phyloP scores from a whole-genome alignment of 345 rosid species.

The Pistacia integerrima region DNA sequence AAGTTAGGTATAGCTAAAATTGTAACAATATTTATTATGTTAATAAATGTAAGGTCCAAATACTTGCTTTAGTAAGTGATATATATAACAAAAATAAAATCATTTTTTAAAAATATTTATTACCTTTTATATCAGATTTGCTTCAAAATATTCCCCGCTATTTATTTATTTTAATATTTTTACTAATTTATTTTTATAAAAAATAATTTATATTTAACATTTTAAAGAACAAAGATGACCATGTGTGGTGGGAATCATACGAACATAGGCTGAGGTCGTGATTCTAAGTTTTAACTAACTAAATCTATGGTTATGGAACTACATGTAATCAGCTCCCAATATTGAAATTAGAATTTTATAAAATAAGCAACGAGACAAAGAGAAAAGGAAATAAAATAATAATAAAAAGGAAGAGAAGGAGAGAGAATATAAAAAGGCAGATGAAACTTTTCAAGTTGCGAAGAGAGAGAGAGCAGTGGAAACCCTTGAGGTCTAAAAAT shows the following conservation, averaged over 20 bases:
- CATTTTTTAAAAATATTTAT: too few species aligned
- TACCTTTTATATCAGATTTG: too few species aligned
- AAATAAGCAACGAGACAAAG: not conserved
- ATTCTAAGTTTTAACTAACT: not conserved
- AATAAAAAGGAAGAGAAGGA: not conserved
- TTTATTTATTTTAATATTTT: too few species aligned
- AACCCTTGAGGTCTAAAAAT: constrained; percentile 16
- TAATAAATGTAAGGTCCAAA: too few species aligned
- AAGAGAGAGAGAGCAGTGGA: not conserved
- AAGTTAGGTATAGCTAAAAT: too few species aligned
- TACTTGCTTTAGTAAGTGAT: too few species aligned
- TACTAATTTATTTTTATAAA: too few species aligned
- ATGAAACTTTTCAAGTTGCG: not conserved
- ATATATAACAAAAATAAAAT: too few species aligned
- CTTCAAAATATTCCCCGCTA: too few species aligned
- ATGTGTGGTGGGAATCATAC: not conserved
- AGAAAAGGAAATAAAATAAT: not conserved
- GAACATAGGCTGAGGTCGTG: not conserved
- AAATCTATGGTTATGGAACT: not conserved
- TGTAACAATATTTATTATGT: too few species aligned
- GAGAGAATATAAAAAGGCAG: not conserved
- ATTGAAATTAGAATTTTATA: not conserved
- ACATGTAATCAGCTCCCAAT: not conserved
- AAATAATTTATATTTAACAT: too few species aligned
- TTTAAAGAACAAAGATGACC: too few species aligned